Conservation (phyloP, 768 basidiomycete species). For the Porphyrellus cyaneotinctus region DNA sequence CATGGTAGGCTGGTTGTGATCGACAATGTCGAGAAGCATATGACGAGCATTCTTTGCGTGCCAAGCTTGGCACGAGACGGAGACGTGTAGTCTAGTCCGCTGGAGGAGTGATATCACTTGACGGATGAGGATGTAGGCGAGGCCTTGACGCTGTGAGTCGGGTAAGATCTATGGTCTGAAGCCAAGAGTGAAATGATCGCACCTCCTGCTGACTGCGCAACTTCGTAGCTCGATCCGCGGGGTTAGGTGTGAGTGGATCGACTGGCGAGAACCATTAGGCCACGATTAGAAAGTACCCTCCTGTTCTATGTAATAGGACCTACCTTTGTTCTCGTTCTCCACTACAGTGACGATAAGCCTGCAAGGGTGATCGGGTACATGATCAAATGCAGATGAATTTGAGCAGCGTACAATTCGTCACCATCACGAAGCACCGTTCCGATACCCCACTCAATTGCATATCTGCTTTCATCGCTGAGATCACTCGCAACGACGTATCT, state of each 20-base stretch:
- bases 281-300: neutral
- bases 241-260: conserved; percentile 65
- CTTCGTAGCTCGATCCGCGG: conserved; percentile 72
- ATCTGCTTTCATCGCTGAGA: conserved; percentile 88
- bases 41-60: conserved; percentile 94
- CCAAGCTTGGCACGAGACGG: conserved; percentile 89
- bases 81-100: conserved; percentile 84
- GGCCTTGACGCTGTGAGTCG: conserved; percentile 67
- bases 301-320: conserved; percentile 16
- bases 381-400: neutral
- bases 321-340: conserved; percentile 89
- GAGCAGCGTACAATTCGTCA: conserved; percentile 65
- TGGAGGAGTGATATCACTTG: conserved; percentile 89
- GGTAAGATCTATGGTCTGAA: conserved; percentile 10
- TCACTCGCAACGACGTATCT: conserved; percentile 91
- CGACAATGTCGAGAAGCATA: conserved; percentile 89
- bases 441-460: conserved; percentile 97
- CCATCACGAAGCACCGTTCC: conserved; percentile 94
- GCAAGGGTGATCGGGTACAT: neutral
- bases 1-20: conserved; percentile 84
- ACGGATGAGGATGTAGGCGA: conserved; percentile 83
- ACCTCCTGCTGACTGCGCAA: conserved; percentile 92
- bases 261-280: conserved; percentile 37
- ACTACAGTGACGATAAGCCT: conserved; percentile 85
- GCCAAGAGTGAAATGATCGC: conserved; percentile 13